Conservation (phyloP, 768 basidiomycete species). For the Megacollybia marginata region DNA sequence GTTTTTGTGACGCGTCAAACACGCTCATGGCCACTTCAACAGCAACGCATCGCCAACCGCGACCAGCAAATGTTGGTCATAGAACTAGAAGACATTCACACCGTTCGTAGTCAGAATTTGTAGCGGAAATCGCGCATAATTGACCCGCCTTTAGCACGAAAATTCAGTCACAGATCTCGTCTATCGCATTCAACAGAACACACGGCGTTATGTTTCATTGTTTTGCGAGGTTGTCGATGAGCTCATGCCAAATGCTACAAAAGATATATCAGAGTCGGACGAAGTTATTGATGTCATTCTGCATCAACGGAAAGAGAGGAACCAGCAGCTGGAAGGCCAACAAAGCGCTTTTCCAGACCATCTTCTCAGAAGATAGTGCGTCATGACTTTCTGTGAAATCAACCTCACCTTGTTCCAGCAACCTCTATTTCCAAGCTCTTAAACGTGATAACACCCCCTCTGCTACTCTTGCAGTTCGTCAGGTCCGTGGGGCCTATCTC, state of each 20-base stretch:
- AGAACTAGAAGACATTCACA: slow-evolving; percentile 81
- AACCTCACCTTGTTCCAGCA: slow-evolving; percentile 41
- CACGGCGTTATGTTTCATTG: slow-evolving; percentile 82
- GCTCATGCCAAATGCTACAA: slow-evolving; percentile 81
- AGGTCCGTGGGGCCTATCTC: slow-evolving; percentile 80
- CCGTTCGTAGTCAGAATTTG: slow-evolving; percentile 34
- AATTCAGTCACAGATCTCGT: slow-evolving; percentile 70
- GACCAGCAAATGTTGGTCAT: slow-evolving; percentile 86
- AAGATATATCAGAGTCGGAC: slow-evolving; percentile 83
- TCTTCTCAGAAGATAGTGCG: slow-evolving; percentile 91
- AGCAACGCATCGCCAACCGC: slow-evolving; percentile 93
- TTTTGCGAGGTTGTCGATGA: slow-evolving; percentile 90
- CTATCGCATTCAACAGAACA: slow-evolving; percentile 71
- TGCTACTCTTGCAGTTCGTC: slow-evolving; percentile 79
- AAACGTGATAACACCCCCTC: slow-evolving; percentile 43
- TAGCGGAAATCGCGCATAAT: background rate
- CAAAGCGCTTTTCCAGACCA: slow-evolving; percentile 84
- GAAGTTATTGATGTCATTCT: slow-evolving; percentile 97
- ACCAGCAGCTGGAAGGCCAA: slow-evolving; percentile 69
- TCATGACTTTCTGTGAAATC: slow-evolving; percentile 12
- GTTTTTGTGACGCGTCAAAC: slow-evolving; percentile 14
- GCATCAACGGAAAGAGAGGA: slow-evolving; percentile 86
- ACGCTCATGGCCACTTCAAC: slow-evolving; percentile 11
- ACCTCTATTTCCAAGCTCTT: slow-evolving; percentile 89
- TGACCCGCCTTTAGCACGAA: slow-evolving; percentile 43